phyloP scores from a whole-genome alignment of 176 grass and related monocot genomes.

The Areca catechu region DNA sequence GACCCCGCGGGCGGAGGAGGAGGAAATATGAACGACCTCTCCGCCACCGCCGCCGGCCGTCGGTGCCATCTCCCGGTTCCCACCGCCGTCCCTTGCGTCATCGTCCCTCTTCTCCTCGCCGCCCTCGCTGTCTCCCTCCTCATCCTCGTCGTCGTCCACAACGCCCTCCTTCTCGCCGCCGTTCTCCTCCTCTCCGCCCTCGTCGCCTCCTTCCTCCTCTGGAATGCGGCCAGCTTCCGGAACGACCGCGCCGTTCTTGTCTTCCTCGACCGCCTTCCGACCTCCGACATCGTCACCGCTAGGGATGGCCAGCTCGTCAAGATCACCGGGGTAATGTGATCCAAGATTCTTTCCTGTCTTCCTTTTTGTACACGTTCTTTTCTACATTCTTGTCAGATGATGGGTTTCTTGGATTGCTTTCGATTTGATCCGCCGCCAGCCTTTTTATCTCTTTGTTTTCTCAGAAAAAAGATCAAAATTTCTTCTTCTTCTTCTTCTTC shows the following conservation, averaged over 20 bases:
- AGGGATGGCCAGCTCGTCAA: constrained; percentile 83
- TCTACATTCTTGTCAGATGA: no score
- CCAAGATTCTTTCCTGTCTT: no score
- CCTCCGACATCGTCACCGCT: constrained; percentile 55
- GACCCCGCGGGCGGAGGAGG: background rate
- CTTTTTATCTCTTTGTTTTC: no score
- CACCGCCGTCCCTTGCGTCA: constrained; percentile 29
- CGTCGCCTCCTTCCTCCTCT: constrained; percentile 48
- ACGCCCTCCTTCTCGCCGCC: constrained; percentile 46
- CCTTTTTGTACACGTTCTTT: no score
- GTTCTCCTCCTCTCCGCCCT: constrained; percentile 36
- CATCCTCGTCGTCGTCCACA: constrained; percentile 72
- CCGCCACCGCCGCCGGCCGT: constrained; percentile 18
- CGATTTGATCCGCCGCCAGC: no score
- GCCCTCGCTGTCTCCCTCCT: constrained; percentile 56
- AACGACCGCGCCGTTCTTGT: constrained; percentile 37
- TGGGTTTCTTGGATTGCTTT: no score
- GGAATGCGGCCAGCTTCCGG: constrained; percentile 58
- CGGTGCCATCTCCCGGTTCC: constrained; percentile 27
- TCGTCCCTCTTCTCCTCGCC: constrained; percentile 55
- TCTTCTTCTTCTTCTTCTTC: no score
- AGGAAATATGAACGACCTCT: constrained; percentile 44
- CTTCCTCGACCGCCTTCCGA: constrained; percentile 50
- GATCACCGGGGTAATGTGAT: constrained; percentile 54
- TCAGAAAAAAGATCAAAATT: no score